Percentiles rank a stretch among this genome's conserved stretches.
Evolutionary conservation across 139 green algal genomes (phyloP).

Genomic region (Picochlorum sp.): DNA sequence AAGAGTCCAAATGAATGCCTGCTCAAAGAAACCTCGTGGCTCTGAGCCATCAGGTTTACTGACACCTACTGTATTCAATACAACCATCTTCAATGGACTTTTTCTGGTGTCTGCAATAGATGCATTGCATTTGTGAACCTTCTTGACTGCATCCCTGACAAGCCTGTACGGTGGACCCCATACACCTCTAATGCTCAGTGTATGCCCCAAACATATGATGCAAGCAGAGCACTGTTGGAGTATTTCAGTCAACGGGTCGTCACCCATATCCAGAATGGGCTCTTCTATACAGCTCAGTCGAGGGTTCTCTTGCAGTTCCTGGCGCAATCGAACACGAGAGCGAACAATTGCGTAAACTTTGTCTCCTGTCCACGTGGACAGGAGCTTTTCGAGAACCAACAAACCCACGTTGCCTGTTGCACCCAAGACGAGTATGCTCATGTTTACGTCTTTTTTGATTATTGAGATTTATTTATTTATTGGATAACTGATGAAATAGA

Average conservation of each 20-base stretch:
- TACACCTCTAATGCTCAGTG: neutral
- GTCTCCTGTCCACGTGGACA: neutral
- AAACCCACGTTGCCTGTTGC: neutral
- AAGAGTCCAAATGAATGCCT: constrained; percentile 1
- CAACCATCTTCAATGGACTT: neutral
- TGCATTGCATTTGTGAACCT: neutral
- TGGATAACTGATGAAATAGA: no score
- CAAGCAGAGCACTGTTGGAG: neutral
- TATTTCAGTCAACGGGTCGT: neutral
- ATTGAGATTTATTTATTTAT: no score
- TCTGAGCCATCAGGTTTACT: neutral
- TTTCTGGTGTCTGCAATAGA: neutral
- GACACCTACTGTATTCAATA: neutral
- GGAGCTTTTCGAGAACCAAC: neutral
- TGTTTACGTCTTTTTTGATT: neutral
- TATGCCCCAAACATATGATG: neutral
- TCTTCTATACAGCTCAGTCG: neutral
- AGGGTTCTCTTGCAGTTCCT: neutral
- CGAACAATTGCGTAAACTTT: neutral
- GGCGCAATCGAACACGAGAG: neutral
- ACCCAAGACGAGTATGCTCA: neutral
- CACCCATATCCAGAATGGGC: neutral
- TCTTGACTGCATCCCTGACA: neutral
- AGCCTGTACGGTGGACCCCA: neutral
- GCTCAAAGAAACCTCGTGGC: neutral